Percentiles rank a stretch among this genome's conserved stretches.
phyloP scores from a whole-genome alignment of 371 early-diverging fungal genomes.

The Rhizomucor pusillus region DNA sequence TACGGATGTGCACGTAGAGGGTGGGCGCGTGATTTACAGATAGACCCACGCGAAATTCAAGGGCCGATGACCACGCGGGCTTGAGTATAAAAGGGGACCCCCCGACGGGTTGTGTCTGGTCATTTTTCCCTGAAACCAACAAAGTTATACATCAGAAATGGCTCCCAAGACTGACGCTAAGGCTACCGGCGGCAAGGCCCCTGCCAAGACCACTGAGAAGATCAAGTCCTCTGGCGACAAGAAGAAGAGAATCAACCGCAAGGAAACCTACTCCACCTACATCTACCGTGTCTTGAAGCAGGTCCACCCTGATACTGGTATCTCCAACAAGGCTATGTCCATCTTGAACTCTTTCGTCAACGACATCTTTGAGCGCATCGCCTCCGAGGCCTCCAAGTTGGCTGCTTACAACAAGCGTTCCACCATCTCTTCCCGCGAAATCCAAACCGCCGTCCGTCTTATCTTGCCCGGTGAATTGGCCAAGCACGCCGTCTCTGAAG shows the following conservation, averaged over 20 bases:
- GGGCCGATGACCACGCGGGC: background rate
- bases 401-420: constrained; percentile 95
- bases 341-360: constrained; percentile 98
- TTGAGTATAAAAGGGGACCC: constrained; percentile 10
- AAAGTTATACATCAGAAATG: constrained; percentile 60
- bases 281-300: constrained; percentile 97
- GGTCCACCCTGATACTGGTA: constrained; percentile 97
- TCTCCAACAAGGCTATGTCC: constrained; percentile 98
- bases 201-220: constrained; percentile 61
- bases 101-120: too few relatives aligned
- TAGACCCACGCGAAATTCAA: background rate
- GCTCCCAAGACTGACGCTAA: constrained; percentile 13
- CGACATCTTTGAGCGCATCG: constrained; percentile 96
- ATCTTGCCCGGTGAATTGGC: constrained; percentile 96
- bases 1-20: background rate
- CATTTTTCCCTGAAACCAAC: constrained; percentile 95
- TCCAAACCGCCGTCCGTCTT: constrained; percentile 93
- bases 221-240: constrained; percentile 42
- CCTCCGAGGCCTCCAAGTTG: constrained; percentile 88
- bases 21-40: background rate
- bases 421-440: constrained; percentile 95
- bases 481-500: constrained; percentile 98
- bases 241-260: constrained; percentile 65
- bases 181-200: constrained; percentile 30
- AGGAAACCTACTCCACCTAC: constrained; percentile 93